A percentile compares a stretch with the other conserved stretches of the same genome.
These are phyloP conservation scores for Xerocomellus dryophilus DNA, from an alignment of 768 basidiomycete genomes.

Conservation along the genomic window DNA sequence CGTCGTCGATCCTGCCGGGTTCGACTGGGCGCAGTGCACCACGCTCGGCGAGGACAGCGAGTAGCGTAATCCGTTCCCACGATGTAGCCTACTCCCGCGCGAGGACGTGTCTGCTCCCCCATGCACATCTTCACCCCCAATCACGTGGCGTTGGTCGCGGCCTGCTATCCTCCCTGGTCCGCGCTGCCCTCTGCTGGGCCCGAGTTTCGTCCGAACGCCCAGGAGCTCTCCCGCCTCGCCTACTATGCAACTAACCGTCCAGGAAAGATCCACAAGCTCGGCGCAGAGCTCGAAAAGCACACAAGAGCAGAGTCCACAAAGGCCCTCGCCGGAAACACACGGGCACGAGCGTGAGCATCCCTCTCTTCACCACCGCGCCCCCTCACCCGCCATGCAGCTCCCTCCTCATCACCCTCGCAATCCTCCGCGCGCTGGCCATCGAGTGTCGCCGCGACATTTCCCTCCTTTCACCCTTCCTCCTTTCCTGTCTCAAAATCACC, in stretches of 20 bases:
- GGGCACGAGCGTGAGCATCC: slow-evolving; percentile 70
- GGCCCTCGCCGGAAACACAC: slow-evolving; percentile 66
- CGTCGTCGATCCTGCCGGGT: slow-evolving; percentile 45
- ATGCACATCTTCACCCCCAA: slow-evolving; percentile 71
- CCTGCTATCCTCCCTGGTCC: slow-evolving; percentile 83
- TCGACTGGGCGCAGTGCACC: slow-evolving; percentile 46
- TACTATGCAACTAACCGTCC: slow-evolving; percentile 86
- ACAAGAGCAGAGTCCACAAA: slow-evolving; percentile 61
- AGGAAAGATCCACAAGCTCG: slow-evolving; percentile 75
- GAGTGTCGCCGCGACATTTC: slow-evolving; percentile 86
- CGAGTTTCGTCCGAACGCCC: slow-evolving; percentile 75
- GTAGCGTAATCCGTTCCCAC: slow-evolving; percentile 17
- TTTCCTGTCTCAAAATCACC: slow-evolving; percentile 60
- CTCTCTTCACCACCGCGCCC: background rate
- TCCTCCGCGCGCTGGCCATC: slow-evolving; percentile 75
- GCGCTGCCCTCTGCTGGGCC: slow-evolving; percentile 71
- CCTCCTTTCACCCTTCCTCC: slow-evolving; percentile 66
- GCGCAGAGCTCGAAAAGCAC: slow-evolving; percentile 74
- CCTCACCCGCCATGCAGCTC: slow-evolving; percentile 41
- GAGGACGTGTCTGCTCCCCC: no score
- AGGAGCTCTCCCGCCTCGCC: slow-evolving; percentile 80
- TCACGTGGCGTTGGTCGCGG: slow-evolving; percentile 78
- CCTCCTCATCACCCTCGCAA: slow-evolving; percentile 78
- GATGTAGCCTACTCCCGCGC: background rate
- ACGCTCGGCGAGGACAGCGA: slow-evolving; percentile 59